These are phyloP conservation scores for Themeda triandra DNA, from an alignment of 176 grass and related monocot species.

Conservation along the genomic window DNA sequence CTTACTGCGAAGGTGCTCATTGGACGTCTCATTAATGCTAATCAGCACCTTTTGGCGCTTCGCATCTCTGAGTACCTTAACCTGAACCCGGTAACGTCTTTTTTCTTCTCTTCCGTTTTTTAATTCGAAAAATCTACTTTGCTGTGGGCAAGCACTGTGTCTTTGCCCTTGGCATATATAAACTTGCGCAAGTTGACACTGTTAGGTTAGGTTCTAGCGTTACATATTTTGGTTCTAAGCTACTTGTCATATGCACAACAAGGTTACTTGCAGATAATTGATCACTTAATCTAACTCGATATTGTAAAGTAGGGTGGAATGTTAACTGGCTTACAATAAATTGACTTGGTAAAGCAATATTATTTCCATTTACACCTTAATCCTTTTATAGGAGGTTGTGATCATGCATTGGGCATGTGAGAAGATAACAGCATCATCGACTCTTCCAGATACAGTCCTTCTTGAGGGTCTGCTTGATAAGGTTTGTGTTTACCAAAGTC, in stretches of 20 bases:
- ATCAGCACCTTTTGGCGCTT: slow-evolving; percentile 91
- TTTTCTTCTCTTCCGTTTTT: slow-evolving; percentile 3
- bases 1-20: slow-evolving; percentile 82
- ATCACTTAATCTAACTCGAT: not conserved
- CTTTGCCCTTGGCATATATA: not conserved
- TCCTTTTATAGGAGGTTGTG: slow-evolving; percentile 79
- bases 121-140: not conserved
- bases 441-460: slow-evolving; percentile 73
- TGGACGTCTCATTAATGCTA: slow-evolving; percentile 81
- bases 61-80: slow-evolving; percentile 93
- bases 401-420: slow-evolving; percentile 98
- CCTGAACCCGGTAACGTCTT: slow-evolving; percentile 69
- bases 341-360: slow-evolving; percentile 24
- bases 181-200: slow-evolving; percentile 11
- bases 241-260: not conserved
- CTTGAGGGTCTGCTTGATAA: slow-evolving; percentile 93
- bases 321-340: not conserved
- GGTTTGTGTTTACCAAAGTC: slow-evolving; percentile 50
- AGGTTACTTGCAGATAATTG: not conserved
- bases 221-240: slow-evolving; percentile 10
- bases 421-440: slow-evolving; percentile 87
- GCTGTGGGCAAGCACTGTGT: not conserved
- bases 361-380: slow-evolving; percentile 37
- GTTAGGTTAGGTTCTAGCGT: not conserved
- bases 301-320: not conserved